A percentile compares a stretch with the other conserved stretches of the same genome.
These are phyloP conservation scores for Plenodomus biglobosus DNA, from an alignment of 2,329 filamentous ascomycete species.

Conservation along the genomic window DNA sequence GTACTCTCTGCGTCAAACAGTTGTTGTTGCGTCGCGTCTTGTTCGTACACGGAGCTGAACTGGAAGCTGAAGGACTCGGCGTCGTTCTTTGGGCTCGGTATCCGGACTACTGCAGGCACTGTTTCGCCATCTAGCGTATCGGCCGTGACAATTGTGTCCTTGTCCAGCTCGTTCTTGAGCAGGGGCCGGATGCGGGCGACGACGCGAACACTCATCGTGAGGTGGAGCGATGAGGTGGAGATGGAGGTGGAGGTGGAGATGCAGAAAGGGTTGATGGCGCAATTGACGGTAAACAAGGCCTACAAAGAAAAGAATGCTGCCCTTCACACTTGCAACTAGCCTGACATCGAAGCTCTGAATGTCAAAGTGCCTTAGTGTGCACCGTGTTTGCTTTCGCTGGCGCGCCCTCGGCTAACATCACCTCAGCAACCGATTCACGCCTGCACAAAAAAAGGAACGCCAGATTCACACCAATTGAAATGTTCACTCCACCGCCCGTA, in stretches of 20 bases:
- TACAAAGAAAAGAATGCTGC: constrained; percentile 38
- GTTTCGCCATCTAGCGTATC: constrained; percentile 48
- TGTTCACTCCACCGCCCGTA: not conserved
- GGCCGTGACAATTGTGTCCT: constrained; percentile 79
- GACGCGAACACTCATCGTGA: constrained; percentile 69
- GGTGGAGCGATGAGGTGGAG: constrained; percentile 10
- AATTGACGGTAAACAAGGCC: constrained; percentile 25
- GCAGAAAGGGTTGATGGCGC: constrained; percentile 13
- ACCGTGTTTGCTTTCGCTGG: constrained; percentile 29
- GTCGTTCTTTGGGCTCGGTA: constrained; percentile 92
- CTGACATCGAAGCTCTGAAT: constrained; percentile 35
- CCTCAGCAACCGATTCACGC: constrained; percentile 21
- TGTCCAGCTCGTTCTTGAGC: constrained; percentile 79
- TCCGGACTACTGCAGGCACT: constrained; percentile 69
- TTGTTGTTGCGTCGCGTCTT: constrained; percentile 76
- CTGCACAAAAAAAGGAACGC: constrained; percentile 10
- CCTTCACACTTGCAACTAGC: constrained; percentile 14
- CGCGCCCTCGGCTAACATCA: constrained; percentile 17
- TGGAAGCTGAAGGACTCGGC: constrained; percentile 89
- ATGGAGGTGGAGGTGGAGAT: not conserved
- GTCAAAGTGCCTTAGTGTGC: constrained; percentile 19
- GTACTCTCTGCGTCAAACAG: constrained; percentile 87
- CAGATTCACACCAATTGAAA: constrained; percentile 17
- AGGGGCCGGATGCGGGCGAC: constrained; percentile 89
- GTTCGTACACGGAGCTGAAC: constrained; percentile 91